phyloP scores from a whole-genome alignment of 768 basidiomycete species.

The Cystobasidiopsis lactophilus region DNA sequence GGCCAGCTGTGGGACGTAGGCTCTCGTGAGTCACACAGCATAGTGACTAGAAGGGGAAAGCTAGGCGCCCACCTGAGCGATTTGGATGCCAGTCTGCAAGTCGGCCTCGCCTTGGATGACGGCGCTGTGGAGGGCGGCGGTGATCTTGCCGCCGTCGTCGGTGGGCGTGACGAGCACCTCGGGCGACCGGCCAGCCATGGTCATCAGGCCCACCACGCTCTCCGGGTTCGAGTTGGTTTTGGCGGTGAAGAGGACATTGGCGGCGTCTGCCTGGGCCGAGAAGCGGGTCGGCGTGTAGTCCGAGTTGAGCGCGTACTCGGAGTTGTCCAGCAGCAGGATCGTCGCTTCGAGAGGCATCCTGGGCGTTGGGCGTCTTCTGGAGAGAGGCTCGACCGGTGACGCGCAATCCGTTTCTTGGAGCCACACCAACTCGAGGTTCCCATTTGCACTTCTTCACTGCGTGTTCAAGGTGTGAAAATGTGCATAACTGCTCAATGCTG shows the following conservation, averaged over 20 bases:
- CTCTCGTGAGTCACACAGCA: neutral
- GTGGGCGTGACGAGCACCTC: slow-evolving; percentile 92
- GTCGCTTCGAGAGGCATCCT: slow-evolving; percentile 89
- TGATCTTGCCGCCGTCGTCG: slow-evolving; percentile 78
- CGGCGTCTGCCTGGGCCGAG: slow-evolving; percentile 59
- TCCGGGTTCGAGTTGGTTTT: slow-evolving; percentile 94
- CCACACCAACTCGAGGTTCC: too few relatives aligned
- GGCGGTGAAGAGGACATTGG: slow-evolving; percentile 66
- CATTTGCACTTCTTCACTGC: too few relatives aligned
- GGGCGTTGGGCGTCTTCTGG: slow-evolving; percentile 2
- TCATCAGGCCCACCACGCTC: slow-evolving; percentile 92
- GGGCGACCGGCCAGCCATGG: slow-evolving; percentile 92
- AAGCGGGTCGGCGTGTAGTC: slow-evolving; percentile 50
- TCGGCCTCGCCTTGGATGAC: slow-evolving; percentile 55
- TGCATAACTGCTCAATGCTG: too few relatives aligned
- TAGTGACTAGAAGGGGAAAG: neutral
- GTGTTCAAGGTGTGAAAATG: too few relatives aligned
- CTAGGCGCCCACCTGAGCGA: slow-evolving; percentile 41
- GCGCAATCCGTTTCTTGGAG: too few relatives aligned
- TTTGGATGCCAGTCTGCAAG: slow-evolving; percentile 69
- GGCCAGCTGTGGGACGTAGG: slow-evolving; percentile 35
- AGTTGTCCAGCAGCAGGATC: slow-evolving; percentile 94
- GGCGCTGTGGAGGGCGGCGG: slow-evolving; percentile 50
- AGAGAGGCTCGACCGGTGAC: too few relatives aligned
- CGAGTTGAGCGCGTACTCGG: slow-evolving; percentile 88